Evolutionary conservation across 192 early-diverging fungal species (phyloP), one percentile per base, ranked within the genome.

Genomic region (Gigaspora rosea): DNA sequence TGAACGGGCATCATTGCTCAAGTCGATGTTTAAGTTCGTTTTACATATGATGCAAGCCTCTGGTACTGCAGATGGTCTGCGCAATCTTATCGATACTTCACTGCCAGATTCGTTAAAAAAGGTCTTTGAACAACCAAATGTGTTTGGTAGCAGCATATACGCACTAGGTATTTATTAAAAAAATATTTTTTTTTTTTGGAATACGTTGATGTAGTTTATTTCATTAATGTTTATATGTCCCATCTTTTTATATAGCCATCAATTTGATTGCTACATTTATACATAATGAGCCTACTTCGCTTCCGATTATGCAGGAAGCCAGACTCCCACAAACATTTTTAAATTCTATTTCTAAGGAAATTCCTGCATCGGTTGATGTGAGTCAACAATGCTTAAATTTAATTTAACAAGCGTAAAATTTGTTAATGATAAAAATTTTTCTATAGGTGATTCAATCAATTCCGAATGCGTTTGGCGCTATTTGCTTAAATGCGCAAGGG

Each of bases 201-300:
- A n/a, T 27, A 9, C 7, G 15, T 11, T 63, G 15, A 6, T 32
- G 15, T 48, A 10, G 35, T 46, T 47, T 13, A 33, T 49, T 56
- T 68, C 15, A 20, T 72, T 75, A 49, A 7, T 49, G 7, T 20
- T 67, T 48, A 4, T 50, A 11, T 32, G 35, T 22, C 35, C 9
- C 46, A 27, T 41, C n/a, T 66, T 20, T 71, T 68, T 88, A 86
- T 33, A 78, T 91, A 75, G 95, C 95, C 0, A 92, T 96, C 75
- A 95, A 96, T 78, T 93, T 96, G 52, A 95, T 94, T 89, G 91
- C 97, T 0, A 95, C 94, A 6, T 93, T 99, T 65, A 95, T 99
- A 50, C 95, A 99, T 79, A 99, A 99, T 77, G 98, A 99, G 73
- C 98, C 98, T 2, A 98, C 97, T 1, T 95, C 90, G 15, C 83